Evolutionary conservation across 345 rosid genomes (phyloP).

Genomic region (Mercurialis annua): DNA sequence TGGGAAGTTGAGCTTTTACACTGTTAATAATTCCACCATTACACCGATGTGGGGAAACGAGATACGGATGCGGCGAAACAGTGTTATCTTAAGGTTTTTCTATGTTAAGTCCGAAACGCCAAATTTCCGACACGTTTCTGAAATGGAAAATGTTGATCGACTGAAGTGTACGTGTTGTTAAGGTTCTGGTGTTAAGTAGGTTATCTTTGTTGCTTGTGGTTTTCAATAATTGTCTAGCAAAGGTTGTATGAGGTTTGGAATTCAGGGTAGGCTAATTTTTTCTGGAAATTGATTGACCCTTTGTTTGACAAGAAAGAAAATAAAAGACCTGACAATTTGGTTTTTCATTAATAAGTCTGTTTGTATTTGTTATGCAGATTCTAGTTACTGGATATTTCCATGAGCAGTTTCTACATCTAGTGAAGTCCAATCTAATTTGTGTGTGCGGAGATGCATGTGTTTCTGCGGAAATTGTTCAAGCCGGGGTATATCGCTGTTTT

Average conservation of each 20-base stretch:
- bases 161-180: too few species aligned
- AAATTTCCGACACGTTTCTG: too few species aligned
- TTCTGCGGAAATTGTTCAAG: slow-evolving; percentile 59
- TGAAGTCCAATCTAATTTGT: slow-evolving; percentile 58
- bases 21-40: not conserved
- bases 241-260: not conserved
- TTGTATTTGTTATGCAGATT: slow-evolving; percentile 39
- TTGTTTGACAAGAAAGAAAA: not conserved
- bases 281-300: not conserved
- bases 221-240: not conserved
- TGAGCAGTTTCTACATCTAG: slow-evolving; percentile 49
- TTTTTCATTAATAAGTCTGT: slow-evolving; percentile 1
- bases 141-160: too few species aligned
- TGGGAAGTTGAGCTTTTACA: not conserved
- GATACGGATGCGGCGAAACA: too few species aligned
- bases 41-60: too few species aligned
- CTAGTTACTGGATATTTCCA: slow-evolving; percentile 69
- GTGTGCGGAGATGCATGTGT: slow-evolving; percentile 63
- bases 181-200: too few species aligned
- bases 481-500: slow-evolving; percentile 83
- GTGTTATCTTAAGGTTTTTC: too few species aligned
- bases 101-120: too few species aligned
- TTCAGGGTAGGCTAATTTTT: not conserved
- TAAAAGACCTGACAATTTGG: not conserved
- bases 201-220: not conserved